Base-by-base conservation (phyloP, 768 basidiomycete species). In the Xerocomellus intermedius region DNA sequence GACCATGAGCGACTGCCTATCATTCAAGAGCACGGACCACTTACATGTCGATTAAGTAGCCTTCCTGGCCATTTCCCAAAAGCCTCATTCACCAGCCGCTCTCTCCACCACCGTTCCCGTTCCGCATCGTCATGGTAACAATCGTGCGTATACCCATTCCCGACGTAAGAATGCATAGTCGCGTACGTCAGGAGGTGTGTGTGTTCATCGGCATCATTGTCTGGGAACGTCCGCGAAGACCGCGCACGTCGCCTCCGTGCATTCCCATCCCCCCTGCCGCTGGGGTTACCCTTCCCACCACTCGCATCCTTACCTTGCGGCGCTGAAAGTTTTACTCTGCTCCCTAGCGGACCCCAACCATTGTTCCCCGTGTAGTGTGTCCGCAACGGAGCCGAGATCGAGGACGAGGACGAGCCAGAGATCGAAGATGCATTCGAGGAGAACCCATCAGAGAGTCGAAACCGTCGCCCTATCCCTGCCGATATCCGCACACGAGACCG, bases 371-470 rank as follows among this genome's bases (percentile, higher is more conserved):
- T 77, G 52, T 83, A 71, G 56, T 76, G 79, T 26, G 83, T 80
- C 45, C 84, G 87, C 22, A 93, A 76, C 17, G 91, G 91, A 1
- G 81, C 91, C 37, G 90, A 92, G 58, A 93, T 86, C 38, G 89
- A 91, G 3, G 90, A 91, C 5, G 89, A 90, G 4, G 80, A 81
- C 2, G 89, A 90, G 41, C 79, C 77, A 7, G 85, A 84, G 21
- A 75, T 61, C 33, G 84, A 82, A 19, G 76, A 74, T 5, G 66
- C 50, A 35, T 47, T 55, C 41, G 69, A 70, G 24, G 54, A 42
- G 52, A 52, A 65, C n/a, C 47, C 63, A 35, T 65, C 65, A n/a
- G 64, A 58, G 17, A 42, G 50, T 51, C 71, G 73, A 21, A 76
- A 76, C 59, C 77, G 77, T 28, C 76, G 78, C 43, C 78, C 78